Base-by-base conservation (phyloP, 441 rosid species). In the Adansonia grandidieri region DNA sequence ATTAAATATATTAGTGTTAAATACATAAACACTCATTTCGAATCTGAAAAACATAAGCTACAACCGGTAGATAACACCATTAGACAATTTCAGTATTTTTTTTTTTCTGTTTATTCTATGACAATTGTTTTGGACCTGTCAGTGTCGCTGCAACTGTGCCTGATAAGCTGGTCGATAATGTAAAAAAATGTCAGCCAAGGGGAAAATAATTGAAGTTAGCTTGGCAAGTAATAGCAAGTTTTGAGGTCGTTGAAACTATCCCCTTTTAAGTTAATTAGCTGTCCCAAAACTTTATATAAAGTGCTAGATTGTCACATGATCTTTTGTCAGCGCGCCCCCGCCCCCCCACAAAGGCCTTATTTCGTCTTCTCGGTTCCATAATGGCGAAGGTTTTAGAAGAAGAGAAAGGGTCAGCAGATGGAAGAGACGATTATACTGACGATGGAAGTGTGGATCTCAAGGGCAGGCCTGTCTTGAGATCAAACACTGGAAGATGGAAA, bases 381-480 rank as follows among this genome's bases (percentile, higher is more conserved):
- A 83, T 83, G 84, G 75, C 50, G 51, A 69, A 68, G 48, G 60
- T 73, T 1, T 61, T 61, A 40, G 91, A 83, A 71, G 91, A 87
- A 74, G 91, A 87, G 69, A 80, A 75, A 22, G 87, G 87, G 13
- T 54, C 47, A 15, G 78, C 65, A 61, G 75, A 80, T 56, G 85
- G 80, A 3, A 70, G 71, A 54, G 65, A 81, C 1, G 84, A 81
- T 54, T 77, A 77, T 37, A 70, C 89, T 9, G 79, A 82, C 53
- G 89, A 86, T 78, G 87, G 87, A 15, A 78, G 70, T 15, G 82
- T 86, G 11, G 87, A 84, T 77, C 87, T 86, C 79, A 80, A 78
- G 60, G 89, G 85, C 9, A 78, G 70, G 58, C 84, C 89, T 15
- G 78, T 80, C 20, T 64, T 84, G 20, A 79, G 87, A 69, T 82